Evolutionary conservation across 257 asterid genomes (phyloP).

Genomic region (Phtheirospermum japonicum): DNA sequence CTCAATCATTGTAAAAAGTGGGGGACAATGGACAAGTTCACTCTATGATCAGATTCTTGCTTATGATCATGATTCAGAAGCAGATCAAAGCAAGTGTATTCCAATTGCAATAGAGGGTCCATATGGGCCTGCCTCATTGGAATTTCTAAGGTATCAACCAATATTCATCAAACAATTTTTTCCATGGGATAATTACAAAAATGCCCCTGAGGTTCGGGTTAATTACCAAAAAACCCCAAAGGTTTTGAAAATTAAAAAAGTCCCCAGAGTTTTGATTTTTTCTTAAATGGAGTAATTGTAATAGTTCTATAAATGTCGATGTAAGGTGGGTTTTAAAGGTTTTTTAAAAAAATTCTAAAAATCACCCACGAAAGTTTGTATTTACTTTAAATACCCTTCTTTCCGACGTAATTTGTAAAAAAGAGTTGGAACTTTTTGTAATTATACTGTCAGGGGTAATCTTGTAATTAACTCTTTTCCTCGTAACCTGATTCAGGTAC

Average conservation of each 20-base stretch:
- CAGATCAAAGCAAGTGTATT: constrained; percentile 43
- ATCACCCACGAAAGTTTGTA: too few relatives aligned
- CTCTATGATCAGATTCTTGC: constrained; percentile 38
- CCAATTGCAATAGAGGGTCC: constrained; percentile 74
- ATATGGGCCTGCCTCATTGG: constrained; percentile 67
- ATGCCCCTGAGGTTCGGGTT: too few relatives aligned
- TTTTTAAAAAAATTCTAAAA: too few relatives aligned
- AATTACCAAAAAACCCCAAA: too few relatives aligned
- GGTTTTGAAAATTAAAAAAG: neutral
- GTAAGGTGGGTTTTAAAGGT: too few relatives aligned
- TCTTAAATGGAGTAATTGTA: too few relatives aligned
- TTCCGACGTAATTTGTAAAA: too few relatives aligned
- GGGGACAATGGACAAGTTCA: constrained; percentile 73
- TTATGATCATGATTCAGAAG: constrained; percentile 52
- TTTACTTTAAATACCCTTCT: too few relatives aligned
- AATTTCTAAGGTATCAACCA: constrained; percentile 74
- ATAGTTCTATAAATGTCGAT: too few relatives aligned
- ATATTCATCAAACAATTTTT: neutral
- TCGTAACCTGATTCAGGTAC: constrained; percentile 44
- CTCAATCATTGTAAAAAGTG: constrained; percentile 56
- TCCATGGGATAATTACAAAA: too few relatives aligned
- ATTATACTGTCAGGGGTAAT: neutral
- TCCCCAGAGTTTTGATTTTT: too few relatives aligned
- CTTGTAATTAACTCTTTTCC: neutral
- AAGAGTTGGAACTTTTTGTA: neutral